Conservation (phyloP, 306 rosid genomes). For the Nissolia schottii region DNA sequence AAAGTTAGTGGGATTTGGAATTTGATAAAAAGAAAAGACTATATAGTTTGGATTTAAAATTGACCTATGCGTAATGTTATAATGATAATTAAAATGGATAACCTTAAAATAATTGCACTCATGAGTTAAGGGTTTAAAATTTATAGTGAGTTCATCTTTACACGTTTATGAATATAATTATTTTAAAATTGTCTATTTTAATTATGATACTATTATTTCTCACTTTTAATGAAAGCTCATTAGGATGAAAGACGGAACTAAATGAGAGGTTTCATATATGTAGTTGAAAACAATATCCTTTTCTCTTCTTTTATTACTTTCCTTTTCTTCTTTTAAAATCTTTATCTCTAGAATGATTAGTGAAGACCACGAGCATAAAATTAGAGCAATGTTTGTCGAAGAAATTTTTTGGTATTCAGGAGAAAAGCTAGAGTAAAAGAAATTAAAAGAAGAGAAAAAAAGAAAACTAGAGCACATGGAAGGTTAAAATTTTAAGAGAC, state of each 20-base stretch:
- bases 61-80: too few species aligned
- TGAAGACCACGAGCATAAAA: not conserved
- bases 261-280: not conserved
- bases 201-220: too few species aligned
- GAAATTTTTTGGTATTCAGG: not conserved
- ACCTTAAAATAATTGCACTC: too few species aligned
- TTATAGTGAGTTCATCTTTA: too few species aligned
- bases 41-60: not conserved
- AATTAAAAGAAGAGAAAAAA: not conserved
- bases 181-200: too few species aligned
- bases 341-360: not conserved
- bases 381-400: not conserved
- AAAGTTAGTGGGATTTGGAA: conserved; percentile 15
- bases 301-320: not conserved
- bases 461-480: not conserved
- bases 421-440: not conserved
- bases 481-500: not conserved
- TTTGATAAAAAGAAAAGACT: conserved; percentile 7
- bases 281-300: not conserved
- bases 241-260: not conserved
- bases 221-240: too few species aligned
- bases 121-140: too few species aligned
- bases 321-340: not conserved
- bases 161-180: too few species aligned
- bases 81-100: too few species aligned